Evolutionary conservation across 441 rosid genomes (phyloP), one percentile per base, ranked within the genome.

Genomic region (Pelargonium australe): DNA sequence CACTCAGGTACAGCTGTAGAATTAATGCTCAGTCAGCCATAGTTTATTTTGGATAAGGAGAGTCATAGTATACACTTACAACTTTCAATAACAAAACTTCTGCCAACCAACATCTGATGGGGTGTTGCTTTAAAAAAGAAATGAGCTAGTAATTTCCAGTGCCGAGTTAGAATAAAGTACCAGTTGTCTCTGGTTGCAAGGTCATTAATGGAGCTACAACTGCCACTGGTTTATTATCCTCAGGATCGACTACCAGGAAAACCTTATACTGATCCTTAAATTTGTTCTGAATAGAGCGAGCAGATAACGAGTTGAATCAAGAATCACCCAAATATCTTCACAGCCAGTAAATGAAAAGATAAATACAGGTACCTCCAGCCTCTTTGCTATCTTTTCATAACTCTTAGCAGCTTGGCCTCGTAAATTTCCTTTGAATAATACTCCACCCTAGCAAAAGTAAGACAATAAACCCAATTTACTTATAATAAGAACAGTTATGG

Each of bases 171-270:
- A 65, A 67, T 43, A 55, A 73, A 70, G 57, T 76, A 94, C 99
- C 92, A 62, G 88, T 81, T 70, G 91, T 80, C 71, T 88, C 97
- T 34, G 96, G 95, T 77, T 83, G 97, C 80, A 94, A 80, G 70
- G 91, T 82, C 68, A 68, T 82, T 78, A 85, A 79, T 60, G 97
- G 97, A 76, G 91, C 99, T 72, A 94, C 94, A 76, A 94, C 99
- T 5, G 91, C 98, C 69, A 91, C 89, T 67, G 98, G 98, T 76
- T 87, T 87, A 78, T 94, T 93, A 84, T 94, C 96, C 84, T 89
- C 97, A 37, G 95, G 99, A 85, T 89, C 89, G 76, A 84, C 73
- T 72, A 91, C 84, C 72, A 94, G 89, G 79, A 94, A 91, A 75
- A 89, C 85, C 83, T 88, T 89, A 80, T 94, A 89, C 72, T 85